A percentile compares a stretch with the other conserved stretches of the same genome.
phyloP scores from a whole-genome alignment of 805 yeast genomes.

The Wickerhamomyces bovis region DNA sequence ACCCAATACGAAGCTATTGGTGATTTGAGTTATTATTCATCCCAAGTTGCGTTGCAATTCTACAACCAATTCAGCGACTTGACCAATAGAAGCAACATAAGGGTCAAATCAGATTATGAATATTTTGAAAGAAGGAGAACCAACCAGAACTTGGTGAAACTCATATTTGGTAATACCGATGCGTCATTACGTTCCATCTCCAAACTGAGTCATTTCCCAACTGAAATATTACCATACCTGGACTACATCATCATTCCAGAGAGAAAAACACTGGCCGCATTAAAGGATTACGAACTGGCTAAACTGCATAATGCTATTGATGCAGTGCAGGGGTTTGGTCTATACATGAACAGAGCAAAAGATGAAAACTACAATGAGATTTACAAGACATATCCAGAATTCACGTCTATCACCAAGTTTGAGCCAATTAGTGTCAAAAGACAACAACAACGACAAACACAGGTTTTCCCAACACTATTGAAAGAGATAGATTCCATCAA shows the following conservation, averaged over 20 bases:
- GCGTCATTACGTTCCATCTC: conserved; percentile 12
- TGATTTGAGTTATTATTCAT: conserved; percentile 47
- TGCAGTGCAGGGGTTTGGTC: conserved; percentile 33
- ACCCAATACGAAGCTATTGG: conserved; percentile 38
- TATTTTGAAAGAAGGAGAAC: conserved; percentile 17
- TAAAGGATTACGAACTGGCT: conserved; percentile 15
- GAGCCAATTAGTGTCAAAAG: conserved; percentile 13
- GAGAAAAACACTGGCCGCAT: conserved; percentile 18
- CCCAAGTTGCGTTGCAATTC: conserved; percentile 54
- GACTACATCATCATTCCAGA: conserved; percentile 27
- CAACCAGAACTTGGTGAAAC: conserved; percentile 9
- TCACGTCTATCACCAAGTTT: conserved; percentile 17
- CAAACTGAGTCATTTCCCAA: conserved; percentile 11
- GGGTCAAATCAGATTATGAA: conserved; percentile 26
- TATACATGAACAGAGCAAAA: conserved; percentile 31
- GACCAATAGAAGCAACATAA: conserved; percentile 31
- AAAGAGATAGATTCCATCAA: conserved; percentile 25
- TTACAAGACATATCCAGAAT: conserved; percentile 20
- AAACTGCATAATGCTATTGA: conserved; percentile 33
- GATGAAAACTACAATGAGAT: conserved; percentile 27
- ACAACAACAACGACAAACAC: conserved; percentile 19
- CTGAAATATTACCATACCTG: conserved; percentile 31
- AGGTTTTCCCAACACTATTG: conserved; percentile 16
- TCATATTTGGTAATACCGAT: conserved; percentile 8
- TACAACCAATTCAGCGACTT: conserved; percentile 61